phyloP scores from a whole-genome alignment of 2,329 filamentous ascomycete genomes.

The Phoma herbarum region DNA sequence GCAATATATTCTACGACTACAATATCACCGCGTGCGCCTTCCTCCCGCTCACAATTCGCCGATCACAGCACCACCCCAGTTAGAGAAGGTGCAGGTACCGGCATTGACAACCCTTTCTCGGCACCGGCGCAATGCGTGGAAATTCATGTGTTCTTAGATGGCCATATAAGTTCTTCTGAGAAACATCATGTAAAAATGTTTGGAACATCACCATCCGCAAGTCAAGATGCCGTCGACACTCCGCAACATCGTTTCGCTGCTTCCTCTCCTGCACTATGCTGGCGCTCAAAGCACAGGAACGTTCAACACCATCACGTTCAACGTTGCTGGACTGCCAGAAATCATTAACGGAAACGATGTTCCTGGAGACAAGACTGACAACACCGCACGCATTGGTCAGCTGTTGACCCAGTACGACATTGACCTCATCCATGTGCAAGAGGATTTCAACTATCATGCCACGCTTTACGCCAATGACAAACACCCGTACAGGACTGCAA shows the following conservation, averaged over 20 bases:
- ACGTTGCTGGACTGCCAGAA: slow-evolving; percentile 67
- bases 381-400: slow-evolving; percentile 65
- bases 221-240: slow-evolving; percentile 26
- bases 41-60: slow-evolving; percentile 15
- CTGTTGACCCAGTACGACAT: slow-evolving; percentile 66
- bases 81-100: neutral
- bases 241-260: slow-evolving; percentile 12
- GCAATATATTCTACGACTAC: slow-evolving; percentile 10
- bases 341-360: slow-evolving; percentile 68
- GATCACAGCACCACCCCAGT: slow-evolving; percentile 1
- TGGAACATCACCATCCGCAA: neutral
- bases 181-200: neutral
- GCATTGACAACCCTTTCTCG: neutral
- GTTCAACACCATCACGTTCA: slow-evolving; percentile 65
- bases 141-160: neutral
- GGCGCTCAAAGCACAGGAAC: slow-evolving; percentile 48
- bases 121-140: slow-evolving; percentile 7
- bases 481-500: slow-evolving; percentile 68
- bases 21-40: slow-evolving; percentile 7
- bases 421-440: slow-evolving; percentile 72
- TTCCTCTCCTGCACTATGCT: slow-evolving; percentile 20
- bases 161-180: neutral
- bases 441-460: slow-evolving; percentile 73
- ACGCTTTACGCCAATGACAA: slow-evolving; percentile 68
- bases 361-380: slow-evolving; percentile 68